Evolutionary conservation across 768 basidiomycete genomes (phyloP).

Genomic region (Russula earlei): DNA sequence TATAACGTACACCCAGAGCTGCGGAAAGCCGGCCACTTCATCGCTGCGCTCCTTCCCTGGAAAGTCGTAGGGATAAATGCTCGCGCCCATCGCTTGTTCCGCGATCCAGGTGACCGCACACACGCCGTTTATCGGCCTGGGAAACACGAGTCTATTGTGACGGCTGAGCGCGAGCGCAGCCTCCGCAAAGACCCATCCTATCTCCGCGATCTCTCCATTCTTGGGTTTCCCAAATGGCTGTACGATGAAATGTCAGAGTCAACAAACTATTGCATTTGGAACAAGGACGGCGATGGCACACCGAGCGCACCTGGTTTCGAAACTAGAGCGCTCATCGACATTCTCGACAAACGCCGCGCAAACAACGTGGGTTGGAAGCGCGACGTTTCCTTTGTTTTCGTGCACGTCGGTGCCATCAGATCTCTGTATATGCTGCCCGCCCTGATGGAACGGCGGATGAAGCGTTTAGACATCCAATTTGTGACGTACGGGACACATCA

Average conservation of each 20-base stretch:
- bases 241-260: conserved; percentile 8
- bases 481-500: conserved; percentile 61
- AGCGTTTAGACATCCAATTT: conserved; percentile 43
- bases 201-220: conserved; percentile 15
- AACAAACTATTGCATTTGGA: conserved; percentile 14
- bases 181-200: conserved; percentile 5
- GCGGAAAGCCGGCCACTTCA: conserved; percentile 25
- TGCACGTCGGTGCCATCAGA: conserved; percentile 50
- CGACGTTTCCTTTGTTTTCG: conserved; percentile 47
- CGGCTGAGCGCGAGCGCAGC: not conserved
- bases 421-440: conserved; percentile 40
- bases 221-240: conserved; percentile 13
- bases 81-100: conserved; percentile 10
- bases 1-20: conserved; percentile 37
- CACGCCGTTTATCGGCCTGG: not conserved
- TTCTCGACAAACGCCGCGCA: conserved; percentile 13
- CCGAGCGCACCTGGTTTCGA: conserved; percentile 2
- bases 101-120: conserved; percentile 4
- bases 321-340: not conserved
- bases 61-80: conserved; percentile 30
- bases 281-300: conserved; percentile 12
- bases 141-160: not conserved
- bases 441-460: conserved; percentile 38
- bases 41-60: conserved; percentile 44
- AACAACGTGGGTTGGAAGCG: conserved; percentile 19